These are phyloP conservation scores for Penicillium longicatenatum DNA, from an alignment of 495 filamentous ascomycete species.

Conservation along the genomic window DNA sequence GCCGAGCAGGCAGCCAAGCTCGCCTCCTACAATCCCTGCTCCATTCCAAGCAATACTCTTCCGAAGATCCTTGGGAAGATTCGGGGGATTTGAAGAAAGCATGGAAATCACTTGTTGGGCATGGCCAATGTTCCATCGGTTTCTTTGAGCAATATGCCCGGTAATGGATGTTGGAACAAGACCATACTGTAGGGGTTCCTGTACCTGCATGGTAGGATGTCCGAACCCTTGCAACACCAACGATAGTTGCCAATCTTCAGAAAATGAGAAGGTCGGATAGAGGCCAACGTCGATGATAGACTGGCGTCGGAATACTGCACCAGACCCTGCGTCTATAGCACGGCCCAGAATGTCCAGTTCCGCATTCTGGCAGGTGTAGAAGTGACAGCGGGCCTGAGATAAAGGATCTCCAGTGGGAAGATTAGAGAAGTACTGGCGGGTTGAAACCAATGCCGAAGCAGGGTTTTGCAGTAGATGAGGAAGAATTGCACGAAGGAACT, in stretches of 20 bases:
- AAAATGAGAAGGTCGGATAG: slow-evolving; percentile 51
- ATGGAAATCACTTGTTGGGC: slow-evolving; percentile 35
- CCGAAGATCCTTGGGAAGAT: slow-evolving; percentile 21
- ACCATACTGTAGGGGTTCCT: slow-evolving; percentile 54
- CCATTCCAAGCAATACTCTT: slow-evolving; percentile 33
- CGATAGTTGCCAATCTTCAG: slow-evolving; percentile 54
- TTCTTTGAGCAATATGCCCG: slow-evolving; percentile 53
- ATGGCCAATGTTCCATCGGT: slow-evolving; percentile 46
- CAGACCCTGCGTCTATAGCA: slow-evolving; percentile 48
- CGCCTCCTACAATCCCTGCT: slow-evolving; percentile 24
- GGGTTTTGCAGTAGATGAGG: slow-evolving; percentile 49
- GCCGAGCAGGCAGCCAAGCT: slow-evolving; percentile 20
- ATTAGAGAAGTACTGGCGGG: slow-evolving; percentile 54
- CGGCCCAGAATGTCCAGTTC: slow-evolving; percentile 27
- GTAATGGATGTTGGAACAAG: slow-evolving; percentile 50
- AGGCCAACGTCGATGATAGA: slow-evolving; percentile 48
- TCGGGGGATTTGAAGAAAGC: slow-evolving; percentile 10
- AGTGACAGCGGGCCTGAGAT: slow-evolving; percentile 45
- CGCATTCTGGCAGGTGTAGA: slow-evolving; percentile 40
- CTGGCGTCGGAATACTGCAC: slow-evolving; percentile 48
- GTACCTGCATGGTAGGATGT: slow-evolving; percentile 46
- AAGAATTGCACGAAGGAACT: slow-evolving; percentile 53
- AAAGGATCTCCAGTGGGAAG: slow-evolving; percentile 51
- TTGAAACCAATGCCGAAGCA: slow-evolving; percentile 31
- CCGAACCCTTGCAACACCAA: slow-evolving; percentile 45